These are phyloP conservation scores for Dioscorea alata DNA, from an alignment of 106 monocot species.

Conservation along the genomic window DNA sequence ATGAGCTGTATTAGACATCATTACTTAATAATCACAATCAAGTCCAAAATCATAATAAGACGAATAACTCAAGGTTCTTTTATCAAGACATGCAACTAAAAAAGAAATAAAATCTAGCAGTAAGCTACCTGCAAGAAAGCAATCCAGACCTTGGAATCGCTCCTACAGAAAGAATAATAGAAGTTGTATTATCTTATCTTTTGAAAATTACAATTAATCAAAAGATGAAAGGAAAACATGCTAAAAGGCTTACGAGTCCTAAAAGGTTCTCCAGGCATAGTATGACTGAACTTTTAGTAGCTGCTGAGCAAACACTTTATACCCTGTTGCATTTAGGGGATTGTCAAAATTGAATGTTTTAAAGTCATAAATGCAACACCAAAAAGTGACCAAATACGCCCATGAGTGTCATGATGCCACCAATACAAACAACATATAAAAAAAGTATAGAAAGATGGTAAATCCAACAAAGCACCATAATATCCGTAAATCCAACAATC, in stretches of 20 bases:
- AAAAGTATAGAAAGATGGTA: no score
- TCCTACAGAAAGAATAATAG: conserved; percentile 46
- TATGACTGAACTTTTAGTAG: conserved; percentile 96
- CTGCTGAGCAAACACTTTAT: conserved; percentile 94
- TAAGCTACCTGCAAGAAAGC: conserved; percentile 88
- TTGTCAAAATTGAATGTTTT: background rate
- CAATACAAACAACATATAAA: no score
- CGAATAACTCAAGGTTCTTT: background rate
- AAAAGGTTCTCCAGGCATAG: conserved; percentile 85
- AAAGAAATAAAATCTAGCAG: background rate
- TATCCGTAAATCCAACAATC: no score
- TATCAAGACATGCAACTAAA: background rate
- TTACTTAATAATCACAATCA: no score
- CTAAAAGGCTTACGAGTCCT: conserved; percentile 60
- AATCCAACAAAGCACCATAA: no score
- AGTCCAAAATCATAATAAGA: no score
- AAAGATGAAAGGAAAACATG: background rate
- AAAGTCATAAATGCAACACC: no score
- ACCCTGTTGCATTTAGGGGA: conserved; percentile 41
- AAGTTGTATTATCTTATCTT: background rate
- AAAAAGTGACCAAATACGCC: no score
- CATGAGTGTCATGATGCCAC: no score
- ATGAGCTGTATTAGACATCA: no score
- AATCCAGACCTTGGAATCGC: conserved; percentile 81
- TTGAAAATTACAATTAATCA: background rate